Conservation (phyloP, 768 basidiomycete species). For the Phanerodontia chrysosporium region DNA sequence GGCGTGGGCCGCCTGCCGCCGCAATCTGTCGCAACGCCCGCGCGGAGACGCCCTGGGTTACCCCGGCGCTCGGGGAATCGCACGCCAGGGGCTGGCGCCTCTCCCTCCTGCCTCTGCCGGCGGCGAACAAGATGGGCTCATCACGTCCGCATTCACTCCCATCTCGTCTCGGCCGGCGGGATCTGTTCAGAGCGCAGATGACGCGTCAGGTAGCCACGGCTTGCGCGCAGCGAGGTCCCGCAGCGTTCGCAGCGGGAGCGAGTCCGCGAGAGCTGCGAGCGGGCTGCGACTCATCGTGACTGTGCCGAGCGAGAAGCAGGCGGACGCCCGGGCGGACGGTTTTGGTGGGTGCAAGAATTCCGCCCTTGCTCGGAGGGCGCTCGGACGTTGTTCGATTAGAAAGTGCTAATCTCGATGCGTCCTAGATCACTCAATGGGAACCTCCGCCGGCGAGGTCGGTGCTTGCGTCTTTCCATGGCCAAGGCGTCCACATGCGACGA, state of each 20-base stretch:
- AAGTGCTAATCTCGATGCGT: constrained; percentile 7
- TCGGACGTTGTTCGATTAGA: background rate
- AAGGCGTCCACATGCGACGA: constrained; percentile 8
- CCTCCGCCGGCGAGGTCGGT: constrained; percentile 4
- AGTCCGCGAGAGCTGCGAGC: no score
- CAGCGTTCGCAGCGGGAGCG: background rate
- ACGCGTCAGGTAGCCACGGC: background rate
- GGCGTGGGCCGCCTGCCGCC: background rate
- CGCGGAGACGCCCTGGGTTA: no score
- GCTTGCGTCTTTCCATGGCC: constrained; percentile 9
- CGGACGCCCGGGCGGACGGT: background rate
- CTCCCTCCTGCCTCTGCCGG: background rate
- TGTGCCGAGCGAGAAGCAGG: background rate
- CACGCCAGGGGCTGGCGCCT: background rate
- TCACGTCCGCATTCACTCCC: background rate
- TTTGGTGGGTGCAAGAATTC: background rate
- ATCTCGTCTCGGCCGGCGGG: background rate
- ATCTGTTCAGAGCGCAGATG: background rate
- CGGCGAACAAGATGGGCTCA: background rate
- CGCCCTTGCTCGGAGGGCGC: constrained; percentile 4
- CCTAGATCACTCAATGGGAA: background rate
- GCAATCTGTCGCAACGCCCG: background rate
- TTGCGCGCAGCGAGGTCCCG: background rate
- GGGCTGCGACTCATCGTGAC: background rate
- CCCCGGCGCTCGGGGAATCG: constrained; percentile 4